These are phyloP conservation scores for Lactarius pseudohatsudake DNA, from an alignment of 768 basidiomycete species.

Conservation along the genomic window DNA sequence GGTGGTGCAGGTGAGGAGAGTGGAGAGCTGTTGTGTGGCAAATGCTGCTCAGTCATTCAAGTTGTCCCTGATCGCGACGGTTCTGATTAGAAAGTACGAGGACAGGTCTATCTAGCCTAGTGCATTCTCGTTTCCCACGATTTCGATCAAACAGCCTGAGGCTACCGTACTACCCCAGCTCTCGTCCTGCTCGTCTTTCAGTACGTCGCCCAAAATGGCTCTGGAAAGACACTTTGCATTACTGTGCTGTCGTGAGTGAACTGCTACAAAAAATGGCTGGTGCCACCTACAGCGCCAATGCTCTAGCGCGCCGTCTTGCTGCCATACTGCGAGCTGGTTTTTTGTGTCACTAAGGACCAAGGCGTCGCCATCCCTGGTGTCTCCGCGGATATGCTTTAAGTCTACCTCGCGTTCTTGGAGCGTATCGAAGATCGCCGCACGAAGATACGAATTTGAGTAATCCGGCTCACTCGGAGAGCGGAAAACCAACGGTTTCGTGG, in stretches of 20 bases:
- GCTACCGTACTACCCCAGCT: not conserved
- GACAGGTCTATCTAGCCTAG: not conserved
- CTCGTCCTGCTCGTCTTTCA: constrained; percentile 35
- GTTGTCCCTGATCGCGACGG: constrained; percentile 6
- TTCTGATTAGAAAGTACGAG: not conserved
- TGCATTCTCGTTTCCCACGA: constrained; percentile 9
- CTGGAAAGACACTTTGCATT: constrained; percentile 76
- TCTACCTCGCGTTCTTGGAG: constrained; percentile 37
- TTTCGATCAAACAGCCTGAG: not conserved
- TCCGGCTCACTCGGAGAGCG: constrained; percentile 54
- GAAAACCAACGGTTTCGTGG: constrained; percentile 55
- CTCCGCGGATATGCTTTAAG: constrained; percentile 25
- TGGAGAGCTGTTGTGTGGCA: constrained; percentile 21
- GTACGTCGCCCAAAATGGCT: constrained; percentile 77
- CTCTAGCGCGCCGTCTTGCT: constrained; percentile 58
- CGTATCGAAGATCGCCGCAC: constrained; percentile 55
- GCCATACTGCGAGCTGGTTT: constrained; percentile 66
- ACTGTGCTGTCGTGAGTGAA: constrained; percentile 41
- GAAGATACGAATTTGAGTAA: constrained; percentile 67
- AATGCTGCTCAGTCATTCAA: constrained; percentile 22
- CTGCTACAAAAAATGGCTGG: not conserved
- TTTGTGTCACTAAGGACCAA: constrained; percentile 61
- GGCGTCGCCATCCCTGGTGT: constrained; percentile 41
- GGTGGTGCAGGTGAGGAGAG: constrained; percentile 24
- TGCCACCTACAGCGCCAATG: constrained; percentile 74